phyloP scores from a whole-genome alignment of 208 protist genomes.

The Trypanosoma melophagium region DNA sequence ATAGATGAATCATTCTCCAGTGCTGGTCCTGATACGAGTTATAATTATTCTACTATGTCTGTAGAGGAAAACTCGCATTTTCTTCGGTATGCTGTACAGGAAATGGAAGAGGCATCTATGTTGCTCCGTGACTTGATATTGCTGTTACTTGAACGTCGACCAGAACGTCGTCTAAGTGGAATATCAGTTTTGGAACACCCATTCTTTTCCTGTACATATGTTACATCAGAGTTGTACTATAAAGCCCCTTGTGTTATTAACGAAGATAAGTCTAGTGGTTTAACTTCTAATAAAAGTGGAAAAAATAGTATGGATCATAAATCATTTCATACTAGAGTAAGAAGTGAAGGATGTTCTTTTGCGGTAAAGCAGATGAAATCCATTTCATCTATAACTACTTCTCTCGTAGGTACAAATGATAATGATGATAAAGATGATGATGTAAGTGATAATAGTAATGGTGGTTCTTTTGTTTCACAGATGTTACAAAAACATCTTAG shows the following conservation, averaged over 20 bases:
- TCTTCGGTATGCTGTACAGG: conserved; percentile 32
- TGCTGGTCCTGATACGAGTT: background rate
- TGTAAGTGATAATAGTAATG: background rate
- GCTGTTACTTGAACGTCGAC: conserved; percentile 52
- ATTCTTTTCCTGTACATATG: conserved; percentile 82
- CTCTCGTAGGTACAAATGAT: background rate
- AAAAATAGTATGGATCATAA: no score
- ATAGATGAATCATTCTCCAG: background rate
- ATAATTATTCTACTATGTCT: background rate
- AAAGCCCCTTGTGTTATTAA: conserved; percentile 29
- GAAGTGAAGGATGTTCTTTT: no score
- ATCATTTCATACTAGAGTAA: no score
- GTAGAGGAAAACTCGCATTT: conserved; percentile 37
- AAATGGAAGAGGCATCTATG: conserved; percentile 60
- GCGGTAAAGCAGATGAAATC: no score
- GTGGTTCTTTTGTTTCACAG: background rate
- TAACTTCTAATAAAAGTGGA: background rate
- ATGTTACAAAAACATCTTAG: background rate
- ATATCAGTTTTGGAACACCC: conserved; percentile 77
- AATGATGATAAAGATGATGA: background rate
- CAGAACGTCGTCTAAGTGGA: conserved; percentile 63
- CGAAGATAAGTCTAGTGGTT: background rate
- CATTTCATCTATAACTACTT: background rate
- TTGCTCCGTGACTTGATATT: conserved; percentile 68
- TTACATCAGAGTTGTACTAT: conserved; percentile 79